Evolutionary conservation across 1,284 basidiomycete species (phyloP), one percentile per base, ranked within the genome.

Genomic region (Vanrija sp.): DNA sequence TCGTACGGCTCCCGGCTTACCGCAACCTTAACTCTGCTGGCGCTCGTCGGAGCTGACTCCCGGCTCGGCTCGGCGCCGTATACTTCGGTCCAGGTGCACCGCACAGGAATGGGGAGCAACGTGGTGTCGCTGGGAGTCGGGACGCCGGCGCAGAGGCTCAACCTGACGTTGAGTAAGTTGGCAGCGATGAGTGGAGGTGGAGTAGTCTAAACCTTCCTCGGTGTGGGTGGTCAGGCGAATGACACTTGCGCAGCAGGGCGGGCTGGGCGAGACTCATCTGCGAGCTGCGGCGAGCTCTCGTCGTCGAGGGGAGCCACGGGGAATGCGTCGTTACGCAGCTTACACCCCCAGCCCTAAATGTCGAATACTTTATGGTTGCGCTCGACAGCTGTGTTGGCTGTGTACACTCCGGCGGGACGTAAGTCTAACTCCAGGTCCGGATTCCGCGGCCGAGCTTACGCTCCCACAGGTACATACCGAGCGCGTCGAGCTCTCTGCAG

Each of bases 151-250:
- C 63, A 65, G 24, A 38, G 54, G 3, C 41, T 73, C 39, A 69
- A 71, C 39, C 50, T 75, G 43, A 71, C 71, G 4, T 45, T 68
- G 14, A 66, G 72, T 75, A 41, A 65, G 72, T 63, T 10, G n/a
- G n/a, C n/a, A n/a, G n/a, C n/a, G n/a, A n/a, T n/a, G n/a, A n/a
- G n/a, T n/a, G n/a, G n/a, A n/a, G n/a, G n/a, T n/a, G n/a, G n/a
- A n/a, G n/a, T n/a, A n/a, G n/a, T n/a, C n/a, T n/a, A n/a, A n/a
- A n/a, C n/a, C n/a, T n/a, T n/a, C n/a, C n/a, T n/a, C n/a, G n/a
- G n/a, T n/a, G n/a, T n/a, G n/a, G n/a, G n/a, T n/a, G n/a, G n/a
- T n/a, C n/a, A n/a, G n/a, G n/a, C n/a, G n/a, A n/a, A n/a, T n/a
- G n/a, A n/a, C n/a, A n/a, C n/a, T n/a, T n/a, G n/a, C n/a, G n/a